Base-by-base conservation (phyloP, 2,329 filamentous ascomycete species). In the Aschersonia sp. region DNA sequence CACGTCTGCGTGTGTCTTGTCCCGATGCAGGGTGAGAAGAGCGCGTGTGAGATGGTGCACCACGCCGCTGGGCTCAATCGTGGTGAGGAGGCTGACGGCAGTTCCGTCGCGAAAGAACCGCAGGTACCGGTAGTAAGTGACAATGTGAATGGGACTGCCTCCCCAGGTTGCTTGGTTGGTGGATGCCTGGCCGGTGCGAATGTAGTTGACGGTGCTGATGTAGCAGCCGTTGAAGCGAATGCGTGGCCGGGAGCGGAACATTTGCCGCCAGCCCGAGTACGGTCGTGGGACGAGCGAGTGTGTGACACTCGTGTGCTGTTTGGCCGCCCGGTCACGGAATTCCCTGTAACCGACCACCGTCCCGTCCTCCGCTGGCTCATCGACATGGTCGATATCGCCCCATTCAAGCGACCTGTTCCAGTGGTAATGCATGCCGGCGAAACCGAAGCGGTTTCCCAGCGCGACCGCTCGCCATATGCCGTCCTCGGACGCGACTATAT, bases 91-190 rank as follows among this genome's bases (percentile, higher is more conserved):
- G 47, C 81, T 87, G 50, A 97, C 81, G 53, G 76, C 79, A 1
- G 84, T 83, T 31, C 92, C 92, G 62, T 97, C 87, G 30, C 88
- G 84, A 68, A 92, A 92, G 69, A 98, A 92, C 47, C 92, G 85
- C 4, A 98, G 76, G 66, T 97, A 98, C 49, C 92, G 87, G 68
- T 94, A 98, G 67, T 97, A 98, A 1, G 92, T 98, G 45, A 98
- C 88, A 49, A 97, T 94, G 61, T 94, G 88, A 37, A 97, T 83
- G 7, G 89, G 89, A 35, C 48, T 48, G 30, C 77, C 83, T 57
- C 71, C 70, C 87, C 89, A 95, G 1, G 84, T 83, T 14, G 83
- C 67, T 47, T 80, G 81, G 53, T 81, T 83, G 22, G 77, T 74
- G 4, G 79, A 81, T 9, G 81, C 74, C 50, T 84, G 84, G 32